phyloP scores from a whole-genome alignment of 129 eudicot species.

The Tagetes erecta region DNA sequence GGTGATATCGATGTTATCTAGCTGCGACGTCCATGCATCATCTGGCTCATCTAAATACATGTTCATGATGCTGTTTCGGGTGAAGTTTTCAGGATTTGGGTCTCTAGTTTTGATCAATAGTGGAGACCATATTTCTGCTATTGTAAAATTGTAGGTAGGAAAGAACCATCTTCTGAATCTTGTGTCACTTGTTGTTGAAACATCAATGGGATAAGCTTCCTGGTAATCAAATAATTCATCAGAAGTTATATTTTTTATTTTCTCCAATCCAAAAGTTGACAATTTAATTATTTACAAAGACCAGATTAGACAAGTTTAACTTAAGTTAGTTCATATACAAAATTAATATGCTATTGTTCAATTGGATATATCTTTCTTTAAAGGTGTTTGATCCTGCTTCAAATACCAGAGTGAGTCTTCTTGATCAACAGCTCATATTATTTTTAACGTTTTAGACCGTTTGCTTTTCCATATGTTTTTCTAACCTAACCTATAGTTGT shows the following conservation, averaged over 20 bases:
- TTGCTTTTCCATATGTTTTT: background rate
- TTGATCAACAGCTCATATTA: no score
- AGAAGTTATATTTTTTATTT: background rate
- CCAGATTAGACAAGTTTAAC: no score
- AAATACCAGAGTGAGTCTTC: no score
- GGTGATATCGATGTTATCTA: slow-evolving; percentile 40
- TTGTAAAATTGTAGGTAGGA: slow-evolving; percentile 49
- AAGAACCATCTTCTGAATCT: slow-evolving; percentile 54
- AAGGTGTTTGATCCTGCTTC: no score
- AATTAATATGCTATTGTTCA: no score
- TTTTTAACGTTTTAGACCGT: background rate
- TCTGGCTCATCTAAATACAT: slow-evolving; percentile 55
- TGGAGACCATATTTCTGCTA: slow-evolving; percentile 57
- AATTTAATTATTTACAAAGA: no score
- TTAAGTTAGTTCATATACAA: no score
- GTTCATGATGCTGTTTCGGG: slow-evolving; percentile 39
- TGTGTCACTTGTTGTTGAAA: slow-evolving; percentile 39
- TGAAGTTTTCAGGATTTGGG: slow-evolving; percentile 29
- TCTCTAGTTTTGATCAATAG: slow-evolving; percentile 42
- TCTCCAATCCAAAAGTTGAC: background rate
- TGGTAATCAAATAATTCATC: slow-evolving; percentile 17
- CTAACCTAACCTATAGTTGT: slow-evolving; percentile 15
- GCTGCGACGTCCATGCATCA: slow-evolving; percentile 46
- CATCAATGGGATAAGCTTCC: slow-evolving; percentile 47
- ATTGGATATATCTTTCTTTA: no score